These are phyloP conservation scores for Phytophthora quininea DNA, from an alignment of 352 stramenopile species.

Conservation along the genomic window DNA sequence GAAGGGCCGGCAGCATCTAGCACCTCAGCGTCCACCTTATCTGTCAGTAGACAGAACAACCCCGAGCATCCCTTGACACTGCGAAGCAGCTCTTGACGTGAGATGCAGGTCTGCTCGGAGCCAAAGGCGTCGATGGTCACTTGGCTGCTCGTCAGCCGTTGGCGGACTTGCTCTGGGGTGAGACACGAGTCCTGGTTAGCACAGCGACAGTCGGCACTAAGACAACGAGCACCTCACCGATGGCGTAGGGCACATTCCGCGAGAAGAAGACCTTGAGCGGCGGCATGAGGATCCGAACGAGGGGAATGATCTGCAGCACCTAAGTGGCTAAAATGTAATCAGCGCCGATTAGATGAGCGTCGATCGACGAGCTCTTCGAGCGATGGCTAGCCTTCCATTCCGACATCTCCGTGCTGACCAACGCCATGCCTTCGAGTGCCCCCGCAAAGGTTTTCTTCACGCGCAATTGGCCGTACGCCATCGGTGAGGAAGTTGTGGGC, in stretches of 20 bases:
- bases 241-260: slow-evolving; percentile 69
- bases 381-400: not conserved
- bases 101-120: slow-evolving; percentile 43
- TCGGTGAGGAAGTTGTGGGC: slow-evolving; percentile 35
- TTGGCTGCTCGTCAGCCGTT: slow-evolving; percentile 36
- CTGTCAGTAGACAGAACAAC: slow-evolving; percentile 73
- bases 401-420: not conserved
- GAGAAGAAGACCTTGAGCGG: slow-evolving; percentile 72
- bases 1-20: slow-evolving; percentile 59
- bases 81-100: slow-evolving; percentile 51
- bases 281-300: slow-evolving; percentile 26
- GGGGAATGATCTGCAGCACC: slow-evolving; percentile 16
- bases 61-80: slow-evolving; percentile 55
- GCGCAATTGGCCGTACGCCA: slow-evolving; percentile 63
- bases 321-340: not conserved
- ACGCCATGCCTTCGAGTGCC: slow-evolving; percentile 16
- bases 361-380: not conserved
- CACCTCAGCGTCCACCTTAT: slow-evolving; percentile 73
- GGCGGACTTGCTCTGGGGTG: slow-evolving; percentile 41
- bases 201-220: not conserved
- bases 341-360: not conserved
- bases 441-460: slow-evolving; percentile 66
- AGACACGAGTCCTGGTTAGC: not conserved
- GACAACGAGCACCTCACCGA: slow-evolving; percentile 42
- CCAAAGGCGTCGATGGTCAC: slow-evolving; percentile 30